phyloP scores from a whole-genome alignment of 2,329 filamentous ascomycete species.

The Diaporthe sp. region DNA sequence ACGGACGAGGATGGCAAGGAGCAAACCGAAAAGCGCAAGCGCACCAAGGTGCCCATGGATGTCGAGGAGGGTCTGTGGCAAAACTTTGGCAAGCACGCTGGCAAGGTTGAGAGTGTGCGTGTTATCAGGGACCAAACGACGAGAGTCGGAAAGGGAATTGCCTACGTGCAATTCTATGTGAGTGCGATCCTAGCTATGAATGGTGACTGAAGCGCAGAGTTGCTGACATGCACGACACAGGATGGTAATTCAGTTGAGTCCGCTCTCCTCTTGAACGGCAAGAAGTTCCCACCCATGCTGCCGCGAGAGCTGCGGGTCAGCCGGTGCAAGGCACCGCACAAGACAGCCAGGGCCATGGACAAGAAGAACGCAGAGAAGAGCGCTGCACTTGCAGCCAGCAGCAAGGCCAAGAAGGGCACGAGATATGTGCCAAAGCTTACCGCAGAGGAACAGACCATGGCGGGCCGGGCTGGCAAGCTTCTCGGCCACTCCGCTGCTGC shows the following conservation, averaged over 20 bases:
- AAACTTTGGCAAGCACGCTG: constrained; percentile 79
- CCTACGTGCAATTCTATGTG: constrained; percentile 94
- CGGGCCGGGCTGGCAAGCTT: constrained; percentile 81
- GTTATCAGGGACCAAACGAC: constrained; percentile 92
- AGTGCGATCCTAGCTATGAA: constrained; percentile 47
- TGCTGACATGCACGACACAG: constrained; percentile 51
- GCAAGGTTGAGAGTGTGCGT: constrained; percentile 92
- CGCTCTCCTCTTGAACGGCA: constrained; percentile 89
- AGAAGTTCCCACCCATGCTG: constrained; percentile 95
- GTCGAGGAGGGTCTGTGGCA: constrained; percentile 94
- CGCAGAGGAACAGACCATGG: constrained; percentile 77
- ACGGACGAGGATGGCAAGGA: constrained; percentile 76
- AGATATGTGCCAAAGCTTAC: constrained; percentile 80
- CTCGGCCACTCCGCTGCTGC: constrained; percentile 77
- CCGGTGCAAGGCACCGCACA: constrained; percentile 82
- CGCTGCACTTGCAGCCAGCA: constrained; percentile 34
- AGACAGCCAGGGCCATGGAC: constrained; percentile 68
- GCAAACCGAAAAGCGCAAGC: constrained; percentile 73
- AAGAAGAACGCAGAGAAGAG: constrained; percentile 57
- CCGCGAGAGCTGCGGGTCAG: constrained; percentile 88
- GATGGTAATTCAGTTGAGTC: constrained; percentile 90
- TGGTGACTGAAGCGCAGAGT: background rate
- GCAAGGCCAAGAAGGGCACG: constrained; percentile 56
- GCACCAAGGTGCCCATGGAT: constrained; percentile 82
- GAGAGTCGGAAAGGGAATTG: constrained; percentile 95